These are phyloP conservation scores for Tylopilus felleus DNA, from an alignment of 768 basidiomycete genomes.

Conservation along the genomic window DNA sequence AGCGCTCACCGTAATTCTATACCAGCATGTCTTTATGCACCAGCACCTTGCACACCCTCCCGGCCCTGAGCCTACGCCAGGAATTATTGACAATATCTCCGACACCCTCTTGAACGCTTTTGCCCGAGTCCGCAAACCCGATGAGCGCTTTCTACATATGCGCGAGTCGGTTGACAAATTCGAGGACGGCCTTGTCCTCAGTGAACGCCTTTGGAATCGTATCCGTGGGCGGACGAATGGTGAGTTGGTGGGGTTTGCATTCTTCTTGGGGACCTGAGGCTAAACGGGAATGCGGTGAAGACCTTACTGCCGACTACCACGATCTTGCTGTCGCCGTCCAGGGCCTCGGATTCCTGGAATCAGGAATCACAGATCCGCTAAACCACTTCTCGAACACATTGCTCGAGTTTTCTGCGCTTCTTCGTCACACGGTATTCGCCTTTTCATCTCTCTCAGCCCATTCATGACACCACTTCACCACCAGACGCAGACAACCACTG, in stretches of 20 bases:
- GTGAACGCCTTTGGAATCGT: slow-evolving; percentile 80
- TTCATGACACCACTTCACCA: neutral
- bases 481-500: slow-evolving; percentile 86
- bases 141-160: slow-evolving; percentile 92
- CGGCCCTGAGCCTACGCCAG: slow-evolving; percentile 70
- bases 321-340: slow-evolving; percentile 95
- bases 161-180: slow-evolving; percentile 92
- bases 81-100: slow-evolving; percentile 91
- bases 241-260: slow-evolving; percentile 43
- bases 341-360: slow-evolving; percentile 95
- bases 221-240: slow-evolving; percentile 81
- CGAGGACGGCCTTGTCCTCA: slow-evolving; percentile 83
- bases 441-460: neutral
- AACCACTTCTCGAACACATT: slow-evolving; percentile 97
- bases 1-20: slow-evolving; percentile 6
- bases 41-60: slow-evolving; percentile 93
- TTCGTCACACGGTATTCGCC: slow-evolving; percentile 72
- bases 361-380: slow-evolving; percentile 95
- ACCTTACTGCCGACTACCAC: slow-evolving; percentile 95
- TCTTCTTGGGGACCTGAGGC: slow-evolving; percentile 59
- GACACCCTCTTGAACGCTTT: slow-evolving; percentile 97
- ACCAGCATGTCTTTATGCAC: slow-evolving; percentile 93
- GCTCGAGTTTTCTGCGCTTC: slow-evolving; percentile 87
- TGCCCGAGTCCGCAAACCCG: slow-evolving; percentile 92
- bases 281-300: slow-evolving; percentile 84